phyloP scores from a whole-genome alignment of 495 filamentous ascomycete species.

The Penicillium atrosanguineum region DNA sequence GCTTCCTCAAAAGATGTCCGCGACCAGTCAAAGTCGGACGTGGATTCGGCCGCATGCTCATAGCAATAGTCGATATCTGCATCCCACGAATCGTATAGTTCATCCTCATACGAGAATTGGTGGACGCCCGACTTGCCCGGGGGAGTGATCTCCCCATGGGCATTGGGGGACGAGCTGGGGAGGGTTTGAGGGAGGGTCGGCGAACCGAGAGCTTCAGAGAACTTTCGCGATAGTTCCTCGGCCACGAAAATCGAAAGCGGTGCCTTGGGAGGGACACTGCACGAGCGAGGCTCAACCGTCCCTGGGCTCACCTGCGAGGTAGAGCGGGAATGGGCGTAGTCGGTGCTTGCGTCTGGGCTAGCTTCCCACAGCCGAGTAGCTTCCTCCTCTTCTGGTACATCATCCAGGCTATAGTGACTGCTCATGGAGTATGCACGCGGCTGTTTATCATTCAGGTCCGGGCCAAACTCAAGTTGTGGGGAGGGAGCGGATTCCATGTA shows the following conservation, averaged over 20 bases:
- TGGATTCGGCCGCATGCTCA: slow-evolving; percentile 83
- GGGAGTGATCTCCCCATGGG: slow-evolving; percentile 11
- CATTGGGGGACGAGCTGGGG: slow-evolving; percentile 9
- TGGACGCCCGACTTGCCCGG: slow-evolving; percentile 14
- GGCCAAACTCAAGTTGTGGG: slow-evolving; percentile 16
- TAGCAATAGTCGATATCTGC: slow-evolving; percentile 95
- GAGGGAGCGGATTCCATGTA: slow-evolving; percentile 28
- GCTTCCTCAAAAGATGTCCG: slow-evolving; percentile 42
- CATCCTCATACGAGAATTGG: slow-evolving; percentile 24
- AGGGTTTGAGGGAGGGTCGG: slow-evolving; percentile 38
- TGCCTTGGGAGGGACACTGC: slow-evolving; percentile 18
- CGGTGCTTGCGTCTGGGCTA: slow-evolving; percentile 23
- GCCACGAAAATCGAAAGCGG: slow-evolving; percentile 33
- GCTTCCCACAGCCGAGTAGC: slow-evolving; percentile 29
- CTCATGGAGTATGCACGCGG: slow-evolving; percentile 45
- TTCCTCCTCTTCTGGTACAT: slow-evolving; percentile 76
- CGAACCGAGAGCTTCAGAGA: slow-evolving; percentile 40
- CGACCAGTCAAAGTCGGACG: slow-evolving; percentile 88
- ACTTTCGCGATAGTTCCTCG: slow-evolving; percentile 34
- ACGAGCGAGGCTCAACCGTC: slow-evolving; percentile 3
- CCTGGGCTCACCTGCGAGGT: slow-evolving; percentile 16
- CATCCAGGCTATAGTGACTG: slow-evolving; percentile 50
- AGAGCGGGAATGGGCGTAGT: slow-evolving; percentile 17
- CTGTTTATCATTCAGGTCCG: slow-evolving; percentile 45
- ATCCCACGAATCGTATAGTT: slow-evolving; percentile 73